Percentiles rank a stretch among this genome's conserved stretches.
These are phyloP conservation scores for Candida sakaeoensis DNA, from an alignment of 805 yeast genomes.

Conservation along the genomic window DNA sequence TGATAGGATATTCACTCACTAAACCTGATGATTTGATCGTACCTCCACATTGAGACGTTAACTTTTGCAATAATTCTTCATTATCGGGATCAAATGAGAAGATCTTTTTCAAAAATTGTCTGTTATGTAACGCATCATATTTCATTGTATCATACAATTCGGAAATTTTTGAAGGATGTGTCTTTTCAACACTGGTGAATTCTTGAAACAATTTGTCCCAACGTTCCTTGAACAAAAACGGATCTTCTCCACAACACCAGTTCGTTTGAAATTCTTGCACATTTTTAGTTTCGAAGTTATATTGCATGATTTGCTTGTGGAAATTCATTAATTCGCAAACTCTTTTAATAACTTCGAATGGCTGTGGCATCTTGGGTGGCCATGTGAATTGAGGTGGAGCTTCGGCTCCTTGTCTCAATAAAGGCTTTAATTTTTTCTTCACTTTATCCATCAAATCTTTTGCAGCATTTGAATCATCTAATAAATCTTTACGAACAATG, in stretches of 20 bases:
- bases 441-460: conserved; percentile 97
- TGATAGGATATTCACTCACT: conserved; percentile 71
- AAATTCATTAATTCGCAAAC: conserved; percentile 95
- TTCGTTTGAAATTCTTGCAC: conserved; percentile 64
- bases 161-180: conserved; percentile 94
- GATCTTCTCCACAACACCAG: conserved; percentile 98
- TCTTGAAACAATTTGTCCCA: conserved; percentile 97
- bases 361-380: conserved; percentile 99
- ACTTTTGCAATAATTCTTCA: conserved; percentile 28
- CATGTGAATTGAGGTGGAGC: conserved; percentile 98
- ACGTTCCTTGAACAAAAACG: conserved; percentile 82
- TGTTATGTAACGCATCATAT: conserved; percentile 93
- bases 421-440: conserved; percentile 90
- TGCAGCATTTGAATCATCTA: conserved; percentile 97
- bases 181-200: conserved; percentile 88
- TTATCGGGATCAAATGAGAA: conserved; percentile 60
- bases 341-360: conserved; percentile 86
- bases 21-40: conserved; percentile 48
- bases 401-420: conserved; percentile 90
- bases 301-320: conserved; percentile 78
- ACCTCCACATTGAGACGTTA: conserved; percentile 41
- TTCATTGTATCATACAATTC: conserved; percentile 98
- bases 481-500: conserved; percentile 78
- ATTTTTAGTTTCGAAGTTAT: conserved; percentile 67
- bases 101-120: conserved; percentile 80